Base-by-base conservation (phyloP, 108 stramenopile genomes). In the Discostella pseudostelligera region DNA sequence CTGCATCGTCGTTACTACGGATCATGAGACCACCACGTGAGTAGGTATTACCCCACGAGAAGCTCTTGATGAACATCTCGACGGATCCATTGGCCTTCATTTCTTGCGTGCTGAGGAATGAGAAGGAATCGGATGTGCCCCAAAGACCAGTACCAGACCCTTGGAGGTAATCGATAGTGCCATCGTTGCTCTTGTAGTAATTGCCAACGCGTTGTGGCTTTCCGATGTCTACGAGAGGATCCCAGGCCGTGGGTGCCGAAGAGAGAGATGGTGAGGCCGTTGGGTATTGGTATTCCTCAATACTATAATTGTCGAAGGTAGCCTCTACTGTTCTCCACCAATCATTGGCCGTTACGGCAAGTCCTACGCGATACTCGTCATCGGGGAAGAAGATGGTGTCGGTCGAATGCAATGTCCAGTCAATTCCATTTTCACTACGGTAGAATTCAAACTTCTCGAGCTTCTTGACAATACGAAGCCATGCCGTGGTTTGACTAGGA, bases 21-120 rank as follows among this genome's bases (percentile, higher is more conserved):
- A 73, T 29, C 72, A 73, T 73, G 29, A 73, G 4, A 19, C 72
- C 72, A 47, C 66, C 72, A 13, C 60, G 68, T 5, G 72, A 35
- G 26, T 29, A 65, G 19, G 24, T 3, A 0, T 37, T 14, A 3
- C 25, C 19, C 29, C 59, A 51, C 4, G 9, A 4, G 17, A 67
- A 67, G 8, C 24, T 43, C 20, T 59, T 17, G 45, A 68, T 40
- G 54, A 22, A 55, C 21, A 39, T 24, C 14, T 47, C 57, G 25
- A 73, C 32, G 20, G 59, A 40, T 7, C 59, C 26, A 14, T 35
- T 39, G n/a, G 21, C 32, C n/a, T 14, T 43, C 43, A 39, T n/a
- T 32, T 39, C 37, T 14, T 68, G 21, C 14, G 24, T 22, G 48
- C 19, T 50, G 24, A 46, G 10, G 53, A 22, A 63, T 35, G 54